Evolutionary conservation across 306 rosid species (phyloP), one percentile per base, ranked within the genome.

Genomic region (Dryas alaskensis): DNA sequence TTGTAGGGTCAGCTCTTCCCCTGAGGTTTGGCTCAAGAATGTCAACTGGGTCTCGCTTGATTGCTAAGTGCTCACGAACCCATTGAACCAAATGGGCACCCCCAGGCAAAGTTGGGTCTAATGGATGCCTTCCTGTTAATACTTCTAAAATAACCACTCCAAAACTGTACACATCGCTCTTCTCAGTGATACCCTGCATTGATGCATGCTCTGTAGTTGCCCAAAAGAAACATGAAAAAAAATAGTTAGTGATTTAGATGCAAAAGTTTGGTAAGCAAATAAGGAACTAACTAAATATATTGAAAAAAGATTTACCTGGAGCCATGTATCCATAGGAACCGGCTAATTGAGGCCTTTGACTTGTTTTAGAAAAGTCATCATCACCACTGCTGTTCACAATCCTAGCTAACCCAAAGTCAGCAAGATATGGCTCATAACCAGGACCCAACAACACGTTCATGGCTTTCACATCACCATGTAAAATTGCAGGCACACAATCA

Each of bases 241-340:
- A 74, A 68, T 13, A 69, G 14, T 80, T 44, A 65, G 11, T 48
- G 60, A 73, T 52, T 65, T 55, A 17, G 4, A 27, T 17, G 45
- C 9, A 42, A 12, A 39, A 65, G 40, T 25, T 45, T 46, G 9
- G 39, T 52, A n/a, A 19, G 57, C 45, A 25, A 79, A 58, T 77
- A 65, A 31, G 10, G 57, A 31, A 74, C 47, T 37, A 42, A 75
- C 31, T 2, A 71, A 59, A 67, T 17, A 0, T 27, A 59, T 10
- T 37, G 58, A 70, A 37, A 8, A 17, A 64, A 67, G 65, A 60
- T 60, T 43, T 88, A 93, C 98, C 98, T 2, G 97, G 96, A 77
- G 95, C 98, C 95, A 90, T 90, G 88, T 93, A 90, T 76, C 97
- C 98, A 50, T 87, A 84, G 57, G 98, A 93, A 68, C 92, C 91